A percentile compares a stretch with the other conserved stretches of the same genome.
These are phyloP conservation scores for Leishmania major DNA, from an alignment of 208 protist genomes.

Conservation along the genomic window DNA sequence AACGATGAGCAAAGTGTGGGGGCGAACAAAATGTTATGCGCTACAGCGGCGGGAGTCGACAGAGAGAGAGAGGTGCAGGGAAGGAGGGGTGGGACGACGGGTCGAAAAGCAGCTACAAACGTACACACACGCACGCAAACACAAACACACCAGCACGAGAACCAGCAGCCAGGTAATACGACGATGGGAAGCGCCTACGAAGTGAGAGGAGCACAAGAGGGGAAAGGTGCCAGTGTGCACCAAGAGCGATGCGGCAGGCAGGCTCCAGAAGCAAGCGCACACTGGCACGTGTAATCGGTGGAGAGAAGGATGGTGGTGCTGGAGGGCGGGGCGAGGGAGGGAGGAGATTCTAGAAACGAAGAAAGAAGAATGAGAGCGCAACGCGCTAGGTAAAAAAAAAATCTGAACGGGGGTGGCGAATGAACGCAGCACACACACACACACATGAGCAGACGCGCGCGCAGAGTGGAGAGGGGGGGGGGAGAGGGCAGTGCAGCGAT, in stretches of 20 bases:
- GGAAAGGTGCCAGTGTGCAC: not conserved
- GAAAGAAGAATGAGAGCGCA: not conserved
- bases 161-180: not conserved
- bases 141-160: not conserved
- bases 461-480: too few relatives aligned
- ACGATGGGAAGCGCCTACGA: not conserved
- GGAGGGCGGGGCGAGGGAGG: not conserved
- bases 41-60: not conserved
- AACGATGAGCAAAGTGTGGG: not conserved
- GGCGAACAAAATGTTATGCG: not conserved
- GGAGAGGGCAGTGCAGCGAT: not conserved
- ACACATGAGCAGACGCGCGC: not conserved
- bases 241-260: not conserved
- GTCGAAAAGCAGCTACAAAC: not conserved
- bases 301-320: not conserved
- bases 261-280: not conserved
- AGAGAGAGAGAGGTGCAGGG: not conserved
- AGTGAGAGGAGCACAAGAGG: not conserved
- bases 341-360: not conserved
- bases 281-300: not conserved
- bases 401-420: not conserved
- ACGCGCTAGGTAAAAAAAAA: not conserved
- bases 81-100: not conserved
- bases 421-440: not conserved
- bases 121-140: not conserved